Base-by-base conservation (phyloP, 1,139 yeast genomes). In the Diutina mesorugosa region DNA sequence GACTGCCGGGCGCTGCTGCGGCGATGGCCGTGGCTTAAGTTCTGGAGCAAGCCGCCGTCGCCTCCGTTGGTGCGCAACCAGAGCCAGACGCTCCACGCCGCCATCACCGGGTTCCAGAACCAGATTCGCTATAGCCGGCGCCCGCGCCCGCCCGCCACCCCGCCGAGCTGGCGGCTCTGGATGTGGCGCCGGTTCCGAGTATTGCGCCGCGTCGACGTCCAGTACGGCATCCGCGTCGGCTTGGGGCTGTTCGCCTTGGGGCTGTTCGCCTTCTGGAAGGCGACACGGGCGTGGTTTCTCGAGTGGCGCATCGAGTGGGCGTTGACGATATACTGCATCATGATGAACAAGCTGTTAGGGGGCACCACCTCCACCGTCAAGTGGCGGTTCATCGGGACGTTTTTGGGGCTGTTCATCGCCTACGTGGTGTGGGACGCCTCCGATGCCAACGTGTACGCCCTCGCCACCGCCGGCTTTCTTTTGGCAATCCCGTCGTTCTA, bases 281-380 rank as follows among this genome's bases (percentile, higher is more conserved):
- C 67, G 4, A 78, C 90, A 0, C 74, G 83, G 57, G 73, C 74
- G 6, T 61, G 68, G 0, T 89, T 87, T 63, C 77, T 72, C 55
- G 76, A 73, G 56, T 87, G 91, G 90, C 71, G 93, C 61, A 85
- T 87, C 16, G 96, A 89, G 67, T 89, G 96, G 96, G 85, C 90
- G 0, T 70, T 89, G 47, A 86, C 87, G 14, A 84, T 91, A 0
- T 89, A 83, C 64, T 83, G 89, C 62, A 85, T 89, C 58, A 87
- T 89, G 74, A 87, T 88, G 93, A 87, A 85, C 64, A 87, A 87
- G 65, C 85, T 91, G 0, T 73, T 87, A n/a, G 96, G 96, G 14
- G 95, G 95, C 0, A 89, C 96, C 0, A 79, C 88, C 16, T 82
- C 84, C 81, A 85, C 95, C 0, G 83, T 86, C 1, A 84, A 85